Base-by-base conservation (phyloP, 176 grass and related monocot genomes). In the Phragmites australis region DNA sequence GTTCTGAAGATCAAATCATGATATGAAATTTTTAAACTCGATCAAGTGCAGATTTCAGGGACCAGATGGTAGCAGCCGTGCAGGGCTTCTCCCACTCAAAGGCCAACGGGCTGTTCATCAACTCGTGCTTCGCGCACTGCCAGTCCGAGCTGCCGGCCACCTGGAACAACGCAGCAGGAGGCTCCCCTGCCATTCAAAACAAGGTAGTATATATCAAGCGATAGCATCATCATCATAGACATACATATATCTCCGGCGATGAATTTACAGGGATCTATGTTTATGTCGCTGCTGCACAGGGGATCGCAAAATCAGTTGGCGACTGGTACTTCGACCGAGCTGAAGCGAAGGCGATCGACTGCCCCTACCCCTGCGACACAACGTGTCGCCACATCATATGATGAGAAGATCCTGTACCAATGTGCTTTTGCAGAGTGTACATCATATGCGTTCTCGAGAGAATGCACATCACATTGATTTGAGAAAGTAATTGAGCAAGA, bases 91-190 rank as follows among this genome's bases (percentile, higher is more conserved):
- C 90, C 5, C 0, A 16, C 2, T 88, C 86, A 22, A 72, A 17
- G 16, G 50, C 41, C 40, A 98, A 91, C 27, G 95, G 92, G 21
- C 21, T 98, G 69, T 98, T 93, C 80, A 77, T 98, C 55, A 98
- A 94, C 88, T 98, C 95, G 6, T 98, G 95, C 40, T 98, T 98
- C 77, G 54, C 88, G 3, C 95, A 98, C 74, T 94, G 95, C 66
- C 95, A 98, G 75, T 91, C 92, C 5, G 90, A 73, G 40, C 69
- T 27, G 17, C 83, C 81, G 7, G 42, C 42, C 0, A 98, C 85
- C 8, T 98, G 95, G 95, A 83, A 77, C 50, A 25, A 8, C 2
- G 22, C 15, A 10, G 34, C 79, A 47, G 82, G 47, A 9, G 84
- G 88, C 54, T 83, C 90, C 32, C 95, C 92, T 30, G 21, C 71